Base-by-base conservation (phyloP, 768 basidiomycete species). In the Lactifluus hygrophoroides region DNA sequence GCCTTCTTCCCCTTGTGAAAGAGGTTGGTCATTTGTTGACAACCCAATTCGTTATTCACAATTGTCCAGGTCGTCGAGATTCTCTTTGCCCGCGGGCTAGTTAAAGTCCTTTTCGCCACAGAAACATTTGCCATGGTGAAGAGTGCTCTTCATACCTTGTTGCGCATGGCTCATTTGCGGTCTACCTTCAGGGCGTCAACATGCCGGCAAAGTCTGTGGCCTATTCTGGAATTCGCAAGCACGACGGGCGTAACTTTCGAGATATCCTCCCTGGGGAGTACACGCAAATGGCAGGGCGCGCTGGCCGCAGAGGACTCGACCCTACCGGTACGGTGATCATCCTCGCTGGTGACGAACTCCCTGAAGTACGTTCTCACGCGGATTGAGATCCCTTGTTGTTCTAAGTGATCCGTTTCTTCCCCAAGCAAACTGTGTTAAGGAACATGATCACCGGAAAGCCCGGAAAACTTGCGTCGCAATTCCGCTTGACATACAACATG, bases 161-260 rank as follows among this genome's bases (percentile, higher is more conserved):
- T n/a, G 2, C 19, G 17, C 47, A n/a, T 40, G 19, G 19, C 37
- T 23, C 49, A 42, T 37, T 54, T 10, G 48, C n/a, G 17, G n/a
- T 28, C 27, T 35, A 19, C 6, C 6, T 54, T 9, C 60, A 97
- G 94, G 96, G 96, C 49, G 96, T 99, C 54, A 99, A 99, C 72
- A 99, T 99, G 96, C 96, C 96, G 19, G 92, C 96, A 2, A 88
- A 85, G 77, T 94, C 87, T 66, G 96, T 99, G 3, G 96, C 97
- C 7, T 99, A 97, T 72, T 94, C 96, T 3, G 85, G 82, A 45
- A 94, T 89, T 51, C 80, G 93, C 45, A 99, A 99, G 69, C 95
- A 98, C 68, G 96, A 99, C 64, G 96, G 96, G 5, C 82, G 84
- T 28, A 85, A 74, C 64, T 99, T 99, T 77, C 82, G 96, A 59